Base-by-base conservation (phyloP, 345 rosid genomes). In the Noccaea bulbosa region DNA sequence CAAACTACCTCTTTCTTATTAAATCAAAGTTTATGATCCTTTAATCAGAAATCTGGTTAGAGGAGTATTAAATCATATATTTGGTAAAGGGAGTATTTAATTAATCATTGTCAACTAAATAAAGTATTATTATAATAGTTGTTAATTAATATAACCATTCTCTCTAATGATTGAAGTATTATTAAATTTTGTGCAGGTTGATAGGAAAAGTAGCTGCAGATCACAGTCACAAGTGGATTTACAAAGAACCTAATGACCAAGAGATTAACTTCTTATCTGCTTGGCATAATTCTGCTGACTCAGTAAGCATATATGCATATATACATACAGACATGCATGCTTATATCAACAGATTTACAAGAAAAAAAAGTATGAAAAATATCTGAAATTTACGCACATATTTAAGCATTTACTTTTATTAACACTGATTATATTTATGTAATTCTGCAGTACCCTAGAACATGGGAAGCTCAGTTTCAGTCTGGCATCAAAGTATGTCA, bases 381-480 rank as follows among this genome's bases (percentile, higher is more conserved):
- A n/a, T 51, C 10, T 52, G 7, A 17, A 48, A 11, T 35, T 6
- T 16, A 37, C 0, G 27, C 32, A 24, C 5, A 44, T 3, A 17
- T 59, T 20, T 51, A 15, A 40, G 48, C 41, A 38, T 46, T 55
- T 11, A 10, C 16, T 20, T 22, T 46, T 1, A 46, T 24, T 38
- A 39, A 17, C 17, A 50, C 50, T 45, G 43, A 35, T 52, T 60
- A 5, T 11, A 35, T 8, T 60, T 54, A 24, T 61, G 62, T 59
- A 67, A 51, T 30, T 78, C 38, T 69, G 52, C 84, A 93, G 97
- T 86, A 85, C 48, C 98, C 98, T 52, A 86, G 95, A 86, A 91
- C 98, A 67, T 93, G 98, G 98, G 98, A 91, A 77, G 97, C 97
- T 52, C 98, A 93, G 85, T 93, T 93, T 80, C 97, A 85, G 76